Base-by-base conservation (phyloP, 768 basidiomycete species). In the Leccinum olivaceopallidum region DNA sequence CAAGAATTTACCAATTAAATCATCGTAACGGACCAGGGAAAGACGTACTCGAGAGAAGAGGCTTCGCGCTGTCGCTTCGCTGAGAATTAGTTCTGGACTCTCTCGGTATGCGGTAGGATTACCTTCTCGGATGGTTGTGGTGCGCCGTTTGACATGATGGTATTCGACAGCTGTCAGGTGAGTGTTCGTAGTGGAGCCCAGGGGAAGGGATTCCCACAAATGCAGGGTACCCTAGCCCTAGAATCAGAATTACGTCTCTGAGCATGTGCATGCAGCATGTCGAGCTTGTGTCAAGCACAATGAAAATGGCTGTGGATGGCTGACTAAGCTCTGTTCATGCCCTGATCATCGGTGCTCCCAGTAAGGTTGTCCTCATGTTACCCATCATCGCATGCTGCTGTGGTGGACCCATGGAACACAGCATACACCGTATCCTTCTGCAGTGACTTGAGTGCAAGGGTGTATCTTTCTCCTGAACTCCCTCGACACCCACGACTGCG, bases 1-100 rank as follows among this genome's bases (percentile, higher is more conserved):
- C 69, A 6, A 72, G 10, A 44, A 44, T 2, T 44, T 20, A 12
- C 10, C 44, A 20, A 36, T 36, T 13, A 13, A 20, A 20, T 0
- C 44, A 20, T 20, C 6, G 12, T 13, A 20, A 3, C 20, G 18
- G 44, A 20, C 44, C 10, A 47, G 12, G 20, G 20, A 20, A 47
- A 20, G 10, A 47, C 44, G 2, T 4, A 47, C 44, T 47, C 0
- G 20, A 47, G 2, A 47, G 12, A 12, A 1, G 44, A 20, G 10
- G 12, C 20, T 20, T 20, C 44, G 20, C 20, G 20, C 44, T 12
- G 20, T 47, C 20, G 44, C 20, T 47, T 20, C n/a, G 20, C 12
- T 18, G 20, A 20, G 0, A 47, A 44, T 47, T 10, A n/a, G 4
- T 44, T 44, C 9, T n/a, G 18, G 2, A 10, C 13, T n/a, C 18